Base-by-base conservation (phyloP, 768 basidiomycete species). In the Lactarius evosmus region DNA sequence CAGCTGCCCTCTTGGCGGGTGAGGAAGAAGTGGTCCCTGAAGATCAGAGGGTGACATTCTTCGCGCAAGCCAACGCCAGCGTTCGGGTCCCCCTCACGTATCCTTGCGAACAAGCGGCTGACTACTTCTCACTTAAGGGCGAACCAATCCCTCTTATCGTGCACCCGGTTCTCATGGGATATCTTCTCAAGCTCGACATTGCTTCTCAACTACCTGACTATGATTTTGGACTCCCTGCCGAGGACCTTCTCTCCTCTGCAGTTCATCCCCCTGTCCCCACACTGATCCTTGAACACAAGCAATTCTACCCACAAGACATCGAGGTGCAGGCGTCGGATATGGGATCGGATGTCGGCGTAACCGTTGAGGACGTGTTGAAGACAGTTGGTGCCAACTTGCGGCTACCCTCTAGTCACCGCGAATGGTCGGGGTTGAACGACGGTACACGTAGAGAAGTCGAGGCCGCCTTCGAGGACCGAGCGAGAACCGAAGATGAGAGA, bases 81-180 rank as follows among this genome's bases (percentile, higher is more conserved):
- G 40, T 41, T 41, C 40, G 19, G 19, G 40, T 7, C 16, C 25
- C 22, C 25, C 25, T 25, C 22, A 51, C 50, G 7, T n/a, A n/a
- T 30, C 12, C 29, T 16, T 16, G 8, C 50, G 25, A 22, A 19
- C 25, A 54, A 9, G 16, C 3, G 32, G 19, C 8, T 32, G 7
- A 2, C 19, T 29, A 53, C 25, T 14, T 36, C 5, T n/a, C 7
- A 27, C 7, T 7, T 32, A 14, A 61, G 41, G 53, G 53, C 19
- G 60, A 61, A 25, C 53, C 30, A 2, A 33, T 61, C 44, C 53
- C 40, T 8, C 60, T 61, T 32, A 14, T 55, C 53, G 22, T 61
- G 29, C 60, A 61, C 7, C 52, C 30, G 1, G 59, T 41, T 4
- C 51, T 60, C 17, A 17, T 7, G 27, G 53, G 54, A 40, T 53